Evolutionary conservation across 495 filamentous ascomycete species (phyloP).

Genomic region (Cudoniella acicularis): DNA sequence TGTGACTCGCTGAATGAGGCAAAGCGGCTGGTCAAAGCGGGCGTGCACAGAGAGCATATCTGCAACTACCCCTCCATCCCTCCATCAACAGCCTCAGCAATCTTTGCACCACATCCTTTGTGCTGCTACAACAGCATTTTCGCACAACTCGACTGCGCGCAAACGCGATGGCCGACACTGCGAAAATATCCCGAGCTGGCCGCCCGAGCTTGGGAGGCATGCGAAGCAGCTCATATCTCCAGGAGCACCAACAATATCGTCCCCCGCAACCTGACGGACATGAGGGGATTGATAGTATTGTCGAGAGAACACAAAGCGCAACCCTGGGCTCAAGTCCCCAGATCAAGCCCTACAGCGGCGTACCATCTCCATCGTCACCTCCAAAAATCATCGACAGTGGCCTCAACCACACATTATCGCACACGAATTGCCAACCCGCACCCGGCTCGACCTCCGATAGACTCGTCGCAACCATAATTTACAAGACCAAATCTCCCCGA

Average conservation of each 20-base stretch:
- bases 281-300: slow-evolving; percentile 50
- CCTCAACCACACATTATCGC: slow-evolving; percentile 51
- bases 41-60: not conserved
- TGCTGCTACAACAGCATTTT: not conserved
- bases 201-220: slow-evolving; percentile 48
- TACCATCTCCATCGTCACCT: slow-evolving; percentile 41
- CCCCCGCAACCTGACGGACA: slow-evolving; percentile 50
- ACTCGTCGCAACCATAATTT: slow-evolving; percentile 66
- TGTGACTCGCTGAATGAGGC: not conserved
- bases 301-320: slow-evolving; percentile 32
- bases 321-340: slow-evolving; percentile 7
- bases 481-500: slow-evolving; percentile 47
- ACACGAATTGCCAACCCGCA: slow-evolving; percentile 49
- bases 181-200: not conserved
- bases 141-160: not conserved
- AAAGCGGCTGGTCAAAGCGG: not conserved
- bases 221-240: slow-evolving; percentile 66
- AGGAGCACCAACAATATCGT: slow-evolving; percentile 73
- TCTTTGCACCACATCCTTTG: not conserved
- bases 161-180: not conserved
- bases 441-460: slow-evolving; percentile 36
- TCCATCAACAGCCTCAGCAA: not conserved
- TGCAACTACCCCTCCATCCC: slow-evolving; percentile 2
- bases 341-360: slow-evolving; percentile 46
- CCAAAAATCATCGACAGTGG: slow-evolving; percentile 54